Percentiles rank a stretch among this genome's conserved stretches.
Conservation (phyloP, 805 yeast genomes). For the Metschnikowia sp. region DNA sequence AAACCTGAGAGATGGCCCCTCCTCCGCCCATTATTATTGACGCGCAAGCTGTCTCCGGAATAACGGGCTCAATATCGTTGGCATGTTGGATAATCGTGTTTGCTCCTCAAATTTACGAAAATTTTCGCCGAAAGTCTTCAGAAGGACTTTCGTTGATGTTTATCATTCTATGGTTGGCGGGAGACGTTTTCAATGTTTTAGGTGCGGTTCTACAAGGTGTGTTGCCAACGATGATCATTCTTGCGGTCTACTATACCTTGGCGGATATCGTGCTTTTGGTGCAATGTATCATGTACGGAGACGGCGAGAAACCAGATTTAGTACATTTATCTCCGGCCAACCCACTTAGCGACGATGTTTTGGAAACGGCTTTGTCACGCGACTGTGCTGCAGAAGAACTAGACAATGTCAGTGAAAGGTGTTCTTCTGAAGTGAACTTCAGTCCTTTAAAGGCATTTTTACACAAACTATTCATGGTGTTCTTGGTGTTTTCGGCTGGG, state of each 20-base stretch:
- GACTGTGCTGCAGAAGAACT: constrained; percentile 24
- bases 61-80: constrained; percentile 82
- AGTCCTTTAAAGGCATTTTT: constrained; percentile 22
- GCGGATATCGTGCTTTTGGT: constrained; percentile 83
- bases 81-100: constrained; percentile 98
- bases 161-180: constrained; percentile 86
- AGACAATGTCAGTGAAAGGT: constrained; percentile 21
- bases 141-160: constrained; percentile 88
- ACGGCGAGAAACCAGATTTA: constrained; percentile 59
- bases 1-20: constrained; percentile 42
- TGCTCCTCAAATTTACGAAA: constrained; percentile 95
- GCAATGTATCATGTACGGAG: constrained; percentile 81
- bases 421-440: constrained; percentile 13
- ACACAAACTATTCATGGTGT: constrained; percentile 50
- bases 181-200: constrained; percentile 88
- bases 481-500: constrained; percentile 71
- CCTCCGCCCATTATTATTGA: constrained; percentile 65
- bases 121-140: constrained; percentile 76
- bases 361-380: constrained; percentile 55
- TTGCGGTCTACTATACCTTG: constrained; percentile 87
- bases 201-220: constrained; percentile 91
- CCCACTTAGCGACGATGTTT: constrained; percentile 68
- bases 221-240: constrained; percentile 87
- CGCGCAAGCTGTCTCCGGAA: constrained; percentile 72
- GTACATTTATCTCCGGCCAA: constrained; percentile 87